phyloP scores from a whole-genome alignment of 106 monocot species.

The Agapanthus africanus region DNA sequence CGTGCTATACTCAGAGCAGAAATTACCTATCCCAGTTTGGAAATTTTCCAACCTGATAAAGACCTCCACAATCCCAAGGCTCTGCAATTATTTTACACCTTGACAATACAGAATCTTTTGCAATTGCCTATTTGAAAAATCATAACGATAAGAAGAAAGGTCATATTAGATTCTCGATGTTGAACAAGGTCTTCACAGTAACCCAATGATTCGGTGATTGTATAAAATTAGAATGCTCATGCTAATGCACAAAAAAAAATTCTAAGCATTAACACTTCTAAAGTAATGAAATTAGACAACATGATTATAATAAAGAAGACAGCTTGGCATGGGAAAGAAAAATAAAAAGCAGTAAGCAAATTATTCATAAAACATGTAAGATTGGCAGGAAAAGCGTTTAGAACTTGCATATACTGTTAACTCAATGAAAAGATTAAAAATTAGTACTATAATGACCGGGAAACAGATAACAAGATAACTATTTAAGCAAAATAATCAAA shows the following conservation, averaged over 20 bases:
- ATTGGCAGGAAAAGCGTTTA: background rate
- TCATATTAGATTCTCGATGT: background rate
- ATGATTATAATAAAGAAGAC: background rate
- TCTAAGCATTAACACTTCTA: background rate
- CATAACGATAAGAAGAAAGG: constrained; percentile 10
- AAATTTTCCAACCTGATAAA: constrained; percentile 88
- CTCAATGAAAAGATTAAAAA: background rate
- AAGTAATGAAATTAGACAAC: background rate
- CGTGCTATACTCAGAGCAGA: background rate
- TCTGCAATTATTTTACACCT: constrained; percentile 98
- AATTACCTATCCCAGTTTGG: constrained; percentile 99
- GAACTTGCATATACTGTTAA: background rate
- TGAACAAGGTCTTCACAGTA: background rate
- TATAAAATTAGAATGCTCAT: background rate
- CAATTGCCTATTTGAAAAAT: constrained; percentile 60
- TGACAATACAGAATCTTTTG: constrained; percentile 76
- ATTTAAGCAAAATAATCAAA: too few relatives aligned
- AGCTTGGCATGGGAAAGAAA: background rate
- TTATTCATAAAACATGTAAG: background rate
- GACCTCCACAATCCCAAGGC: constrained; percentile 97
- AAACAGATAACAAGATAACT: background rate
- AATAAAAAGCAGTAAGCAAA: background rate
- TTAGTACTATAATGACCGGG: background rate
- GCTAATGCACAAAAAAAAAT: background rate
- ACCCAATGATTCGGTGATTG: background rate